Conservation (phyloP, 2,329 filamentous ascomycete genomes). For the Neurospora crassa region DNA sequence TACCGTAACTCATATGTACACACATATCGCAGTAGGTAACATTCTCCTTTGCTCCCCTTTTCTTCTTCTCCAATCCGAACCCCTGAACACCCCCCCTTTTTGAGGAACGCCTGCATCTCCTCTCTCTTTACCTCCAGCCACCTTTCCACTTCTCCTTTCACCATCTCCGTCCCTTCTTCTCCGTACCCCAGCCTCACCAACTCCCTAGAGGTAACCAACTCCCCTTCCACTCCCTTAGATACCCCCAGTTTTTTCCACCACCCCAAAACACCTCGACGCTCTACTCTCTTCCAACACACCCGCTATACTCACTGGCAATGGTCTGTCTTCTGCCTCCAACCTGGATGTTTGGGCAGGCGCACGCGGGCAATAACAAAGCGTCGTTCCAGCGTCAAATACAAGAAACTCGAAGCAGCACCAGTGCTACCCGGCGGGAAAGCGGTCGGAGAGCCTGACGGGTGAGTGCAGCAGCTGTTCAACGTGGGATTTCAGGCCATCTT, state of each 20-base stretch:
- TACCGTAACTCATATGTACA: too few relatives aligned
- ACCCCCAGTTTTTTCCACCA: neutral
- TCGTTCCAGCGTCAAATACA: slow-evolving; percentile 11
- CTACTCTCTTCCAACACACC: neutral
- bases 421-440: slow-evolving; percentile 22
- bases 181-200: neutral
- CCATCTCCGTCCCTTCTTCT: neutral
- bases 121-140: neutral
- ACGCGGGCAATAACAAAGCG: slow-evolving; percentile 18
- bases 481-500: neutral
- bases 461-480: neutral
- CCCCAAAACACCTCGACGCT: neutral
- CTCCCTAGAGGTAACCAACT: neutral
- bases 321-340: neutral
- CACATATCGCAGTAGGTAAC: too few relatives aligned
- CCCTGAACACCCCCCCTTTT: neutral
- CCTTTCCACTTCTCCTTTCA: neutral
- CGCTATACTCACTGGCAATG: neutral
- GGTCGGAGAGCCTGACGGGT: slow-evolving; percentile 14
- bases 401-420: slow-evolving; percentile 20
- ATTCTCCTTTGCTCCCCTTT: too few relatives aligned
- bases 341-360: slow-evolving; percentile 16
- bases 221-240: neutral
- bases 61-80: neutral
- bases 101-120: neutral